These are phyloP conservation scores for Podaxis mareebaensis DNA, from an alignment of 768 basidiomycete species.

Conservation along the genomic window DNA sequence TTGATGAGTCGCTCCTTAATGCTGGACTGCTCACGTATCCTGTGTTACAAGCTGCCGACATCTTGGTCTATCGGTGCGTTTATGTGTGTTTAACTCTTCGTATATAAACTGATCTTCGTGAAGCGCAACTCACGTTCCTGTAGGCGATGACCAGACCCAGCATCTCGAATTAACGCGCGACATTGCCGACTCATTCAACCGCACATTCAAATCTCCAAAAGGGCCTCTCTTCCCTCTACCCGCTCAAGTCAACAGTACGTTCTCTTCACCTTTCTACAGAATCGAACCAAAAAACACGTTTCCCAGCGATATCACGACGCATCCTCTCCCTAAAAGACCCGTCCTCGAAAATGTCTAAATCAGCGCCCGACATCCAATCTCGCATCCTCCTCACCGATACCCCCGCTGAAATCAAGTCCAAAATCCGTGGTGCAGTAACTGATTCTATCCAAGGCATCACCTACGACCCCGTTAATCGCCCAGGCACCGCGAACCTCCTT, in stretches of 20 bases:
- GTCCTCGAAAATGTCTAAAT: conserved; percentile 93
- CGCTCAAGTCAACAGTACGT: conserved; percentile 70
- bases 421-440: conserved; percentile 82
- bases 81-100: neutral
- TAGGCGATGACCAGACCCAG: conserved; percentile 95
- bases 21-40: conserved; percentile 91
- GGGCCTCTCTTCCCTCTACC: conserved; percentile 72
- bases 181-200: conserved; percentile 82
- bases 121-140: conserved; percentile 91
- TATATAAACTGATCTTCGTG: neutral
- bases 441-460: conserved; percentile 77
- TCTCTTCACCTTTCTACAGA: neutral
- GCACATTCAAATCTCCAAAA: conserved; percentile 46
- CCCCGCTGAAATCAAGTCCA: conserved; percentile 55
- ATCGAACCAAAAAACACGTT: neutral
- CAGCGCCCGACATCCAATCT: conserved; percentile 72
- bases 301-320: conserved; percentile 73
- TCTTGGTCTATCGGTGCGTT: conserved; percentile 77
- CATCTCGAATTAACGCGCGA: conserved; percentile 90
- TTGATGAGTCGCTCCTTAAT: conserved; percentile 82
- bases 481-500: conserved; percentile 82
- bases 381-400: conserved; percentile 87
- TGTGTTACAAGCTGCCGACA: conserved; percentile 90
- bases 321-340: conserved; percentile 88
- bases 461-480: conserved; percentile 78